Percentiles rank a stretch among this genome's conserved stretches.
Evolutionary conservation across 2,329 filamentous ascomycete genomes (phyloP).

Genomic region (Fusarium abutilonis): DNA sequence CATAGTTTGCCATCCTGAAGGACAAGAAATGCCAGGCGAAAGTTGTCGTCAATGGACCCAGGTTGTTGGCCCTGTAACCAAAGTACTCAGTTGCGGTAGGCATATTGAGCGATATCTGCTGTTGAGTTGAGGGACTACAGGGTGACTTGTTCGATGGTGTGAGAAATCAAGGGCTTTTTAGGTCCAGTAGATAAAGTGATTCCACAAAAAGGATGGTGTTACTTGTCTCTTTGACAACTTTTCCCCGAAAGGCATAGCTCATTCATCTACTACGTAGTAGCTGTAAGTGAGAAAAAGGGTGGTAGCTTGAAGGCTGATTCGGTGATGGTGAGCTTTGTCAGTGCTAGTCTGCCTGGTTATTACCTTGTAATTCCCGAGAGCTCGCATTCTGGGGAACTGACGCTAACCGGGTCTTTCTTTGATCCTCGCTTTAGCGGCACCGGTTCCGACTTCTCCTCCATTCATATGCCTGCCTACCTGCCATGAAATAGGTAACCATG

Average conservation of each 20-base stretch:
- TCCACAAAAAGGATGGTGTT: no score
- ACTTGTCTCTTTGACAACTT: no score
- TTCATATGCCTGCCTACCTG: slow-evolving; percentile 3
- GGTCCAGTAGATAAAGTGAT: no score
- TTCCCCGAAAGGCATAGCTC: no score
- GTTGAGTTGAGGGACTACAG: no score
- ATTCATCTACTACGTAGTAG: no score
- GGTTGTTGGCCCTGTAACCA: background rate
- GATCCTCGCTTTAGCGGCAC: background rate
- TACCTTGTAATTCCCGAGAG: background rate
- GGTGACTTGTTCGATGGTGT: no score
- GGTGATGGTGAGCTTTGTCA: no score
- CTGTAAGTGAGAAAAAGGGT: no score
- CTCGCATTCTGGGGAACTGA: slow-evolving; percentile 23
- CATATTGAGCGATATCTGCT: background rate
- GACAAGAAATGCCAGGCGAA: slow-evolving; percentile 30
- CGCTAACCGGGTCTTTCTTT: slow-evolving; percentile 4
- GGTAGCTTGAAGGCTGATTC: no score
- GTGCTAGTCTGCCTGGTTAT: background rate
- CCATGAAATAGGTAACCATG: slow-evolving; percentile 7
- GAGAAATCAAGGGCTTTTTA: no score
- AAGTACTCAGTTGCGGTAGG: slow-evolving; percentile 2
- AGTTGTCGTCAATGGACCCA: slow-evolving; percentile 3
- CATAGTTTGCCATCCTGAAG: slow-evolving; percentile 41
- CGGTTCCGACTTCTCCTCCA: slow-evolving; percentile 37